Base-by-base conservation (phyloP, 805 yeast genomes). In the Metschnikowia baotianmanensis region DNA sequence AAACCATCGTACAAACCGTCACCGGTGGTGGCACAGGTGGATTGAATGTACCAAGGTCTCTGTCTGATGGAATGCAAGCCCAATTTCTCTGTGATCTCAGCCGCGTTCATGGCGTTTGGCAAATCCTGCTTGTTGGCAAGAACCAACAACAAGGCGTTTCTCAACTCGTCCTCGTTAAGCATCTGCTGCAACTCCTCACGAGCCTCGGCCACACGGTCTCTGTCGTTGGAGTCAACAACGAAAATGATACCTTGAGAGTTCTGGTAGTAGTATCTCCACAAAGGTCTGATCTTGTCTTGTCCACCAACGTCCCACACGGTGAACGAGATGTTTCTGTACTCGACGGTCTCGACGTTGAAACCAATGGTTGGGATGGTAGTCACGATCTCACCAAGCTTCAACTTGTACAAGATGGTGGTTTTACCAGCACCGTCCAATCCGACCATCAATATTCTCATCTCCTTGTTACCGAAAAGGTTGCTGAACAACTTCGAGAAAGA, bases 301-400 rank as follows among this genome's bases (percentile, higher is more conserved):
- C 98, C 98, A 85, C 98, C 98, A 58, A 90, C 96, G 80, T 91
- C 98, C 98, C 97, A 89, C 52, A 89, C 96, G 46, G 96, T 88
- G 75, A 89, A 89, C 31, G 95, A 84, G 69, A 89, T 87, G 82
- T 89, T 89, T 76, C 89, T 89, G 78, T 89, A 88, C 76, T 89
- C 96, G 60, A 89, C 96, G 48, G 96, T 89, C 74, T 89, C 97
- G 57, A 89, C 97, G 69, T 89, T 89, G 82, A 89, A 89, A 61
- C 97, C 96, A 69, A 89, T 88, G 54, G 96, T 89, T 70, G 96
- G 96, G 62, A 88, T 89, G 37, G 96, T 89, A 59, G 96, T 88
- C 62, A 89, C 95, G 60, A 89, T 87, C 76, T 89, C 96, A 65
- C 96, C 96, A 58, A 89, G 80, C 71, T 89, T 89, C 69, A 89